Conservation (phyloP, 2,329 filamentous ascomycete genomes). For the Aspergillus sp. region DNA sequence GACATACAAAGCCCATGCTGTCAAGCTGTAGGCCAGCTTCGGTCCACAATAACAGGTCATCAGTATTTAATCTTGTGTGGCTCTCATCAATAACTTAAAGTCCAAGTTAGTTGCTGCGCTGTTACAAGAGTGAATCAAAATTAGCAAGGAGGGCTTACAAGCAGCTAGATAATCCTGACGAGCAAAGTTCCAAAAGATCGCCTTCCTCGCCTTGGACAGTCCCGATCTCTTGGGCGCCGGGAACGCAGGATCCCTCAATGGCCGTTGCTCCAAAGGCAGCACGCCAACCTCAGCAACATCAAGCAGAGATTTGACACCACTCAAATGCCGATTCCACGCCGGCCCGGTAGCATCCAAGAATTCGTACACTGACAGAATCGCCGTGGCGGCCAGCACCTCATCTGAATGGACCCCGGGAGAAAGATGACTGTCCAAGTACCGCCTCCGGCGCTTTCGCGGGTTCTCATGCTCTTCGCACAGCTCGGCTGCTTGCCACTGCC, state of each 20-base stretch:
- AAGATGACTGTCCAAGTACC: constrained; percentile 38
- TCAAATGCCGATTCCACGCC: constrained; percentile 57
- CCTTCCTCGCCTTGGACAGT: constrained; percentile 49
- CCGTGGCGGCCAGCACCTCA: constrained; percentile 56
- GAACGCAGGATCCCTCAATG: constrained; percentile 31
- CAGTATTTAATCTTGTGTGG: constrained; percentile 53
- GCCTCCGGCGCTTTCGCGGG: constrained; percentile 35
- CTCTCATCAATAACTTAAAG: constrained; percentile 47
- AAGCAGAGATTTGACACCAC: constrained; percentile 56
- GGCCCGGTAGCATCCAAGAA: constrained; percentile 57
- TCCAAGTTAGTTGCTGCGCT: too few species aligned
- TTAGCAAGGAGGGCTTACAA: constrained; percentile 34
- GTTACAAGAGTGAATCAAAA: too few species aligned
- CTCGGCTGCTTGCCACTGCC: constrained; percentile 29
- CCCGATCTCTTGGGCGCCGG: constrained; percentile 25
- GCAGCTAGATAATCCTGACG: constrained; percentile 58
- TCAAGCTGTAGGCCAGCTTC: constrained; percentile 55
- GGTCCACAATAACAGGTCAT: constrained; percentile 56
- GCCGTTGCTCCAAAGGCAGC: constrained; percentile 32
- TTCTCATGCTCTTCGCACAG: constrained; percentile 29
- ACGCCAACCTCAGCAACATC: constrained; percentile 38
- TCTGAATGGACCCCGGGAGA: constrained; percentile 40
- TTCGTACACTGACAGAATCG: constrained; percentile 60
- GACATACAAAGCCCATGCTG: constrained; percentile 43
- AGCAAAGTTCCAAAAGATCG: constrained; percentile 61